phyloP scores from a whole-genome alignment of 805 yeast genomes.

The Metschnikowia kofuensis region DNA sequence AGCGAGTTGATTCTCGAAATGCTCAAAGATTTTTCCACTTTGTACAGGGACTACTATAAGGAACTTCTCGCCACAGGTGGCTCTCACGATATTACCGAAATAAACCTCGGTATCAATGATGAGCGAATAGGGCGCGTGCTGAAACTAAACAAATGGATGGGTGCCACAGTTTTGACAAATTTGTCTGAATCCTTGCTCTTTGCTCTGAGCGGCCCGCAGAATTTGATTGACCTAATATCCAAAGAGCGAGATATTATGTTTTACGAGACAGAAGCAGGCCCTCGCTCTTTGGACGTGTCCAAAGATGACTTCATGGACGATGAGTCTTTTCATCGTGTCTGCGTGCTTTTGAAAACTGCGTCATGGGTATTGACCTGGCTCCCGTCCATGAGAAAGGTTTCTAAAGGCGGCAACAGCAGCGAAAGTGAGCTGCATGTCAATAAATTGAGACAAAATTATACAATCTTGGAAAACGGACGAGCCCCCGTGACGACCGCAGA shows the following conservation, averaged over 20 bases:
- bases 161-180: conserved; percentile 28
- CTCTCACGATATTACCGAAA: conserved; percentile 19
- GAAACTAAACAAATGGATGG: conserved; percentile 34
- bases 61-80: conserved; percentile 35
- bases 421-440: conserved; percentile 23
- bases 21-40: conserved; percentile 32
- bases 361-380: conserved; percentile 62
- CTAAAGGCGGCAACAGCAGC: conserved; percentile 25
- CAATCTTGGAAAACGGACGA: conserved; percentile 41
- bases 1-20: conserved; percentile 43
- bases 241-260: conserved; percentile 31
- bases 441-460: conserved; percentile 38
- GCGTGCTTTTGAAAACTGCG: conserved; percentile 52
- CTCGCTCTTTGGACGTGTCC: conserved; percentile 29
- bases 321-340: conserved; percentile 48
- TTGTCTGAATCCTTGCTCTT: conserved; percentile 15
- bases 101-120: conserved; percentile 10
- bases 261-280: conserved; percentile 14
- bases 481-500: conserved; percentile 18
- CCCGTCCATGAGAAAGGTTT: conserved; percentile 46
- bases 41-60: conserved; percentile 33
- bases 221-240: conserved; percentile 12
- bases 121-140: conserved; percentile 21
- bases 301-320: conserved; percentile 55
- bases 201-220: conserved; percentile 1